Conservation (phyloP, 2,329 filamentous ascomycete species). For the Botrytis porri region DNA sequence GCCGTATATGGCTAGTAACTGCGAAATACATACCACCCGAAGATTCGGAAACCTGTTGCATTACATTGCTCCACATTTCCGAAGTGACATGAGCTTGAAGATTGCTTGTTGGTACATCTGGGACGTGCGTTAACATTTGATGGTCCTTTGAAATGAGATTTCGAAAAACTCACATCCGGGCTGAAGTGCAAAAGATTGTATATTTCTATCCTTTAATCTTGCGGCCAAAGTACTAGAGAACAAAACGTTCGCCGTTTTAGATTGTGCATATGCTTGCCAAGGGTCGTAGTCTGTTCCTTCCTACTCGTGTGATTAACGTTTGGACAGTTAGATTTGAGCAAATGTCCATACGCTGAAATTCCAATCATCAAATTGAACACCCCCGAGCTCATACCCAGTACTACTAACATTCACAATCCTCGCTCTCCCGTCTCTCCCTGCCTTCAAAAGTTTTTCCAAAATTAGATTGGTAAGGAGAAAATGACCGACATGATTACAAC, state of each 20-base stretch:
- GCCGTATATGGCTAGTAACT: neutral
- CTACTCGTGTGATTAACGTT: neutral
- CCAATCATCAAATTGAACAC: conserved; percentile 38
- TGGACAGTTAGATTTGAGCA: conserved; percentile 18
- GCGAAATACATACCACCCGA: neutral
- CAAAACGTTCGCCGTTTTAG: conserved; percentile 45
- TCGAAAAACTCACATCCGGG: conserved; percentile 27
- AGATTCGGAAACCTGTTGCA: neutral
- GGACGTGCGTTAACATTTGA: neutral
- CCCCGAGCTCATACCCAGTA: conserved; percentile 39
- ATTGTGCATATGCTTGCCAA: conserved; percentile 44
- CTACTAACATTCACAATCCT: conserved; percentile 35
- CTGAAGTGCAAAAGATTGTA: conserved; percentile 16
- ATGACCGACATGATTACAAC: conserved; percentile 51
- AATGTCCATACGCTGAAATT: conserved; percentile 21
- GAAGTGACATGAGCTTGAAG: conserved; percentile 23
- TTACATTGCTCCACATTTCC: conserved; percentile 16
- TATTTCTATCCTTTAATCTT: conserved; percentile 21
- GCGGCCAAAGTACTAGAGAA: conserved; percentile 22
- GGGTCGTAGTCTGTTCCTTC: conserved; percentile 28
- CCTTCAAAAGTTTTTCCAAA: conserved; percentile 19
- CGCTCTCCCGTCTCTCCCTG: conserved; percentile 7
- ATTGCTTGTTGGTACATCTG: conserved; percentile 25
- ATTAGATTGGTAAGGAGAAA: conserved; percentile 54
- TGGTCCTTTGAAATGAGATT: neutral